These are phyloP conservation scores for Tylopilus subfusipes DNA, from an alignment of 768 basidiomycete species.

Conservation along the genomic window DNA sequence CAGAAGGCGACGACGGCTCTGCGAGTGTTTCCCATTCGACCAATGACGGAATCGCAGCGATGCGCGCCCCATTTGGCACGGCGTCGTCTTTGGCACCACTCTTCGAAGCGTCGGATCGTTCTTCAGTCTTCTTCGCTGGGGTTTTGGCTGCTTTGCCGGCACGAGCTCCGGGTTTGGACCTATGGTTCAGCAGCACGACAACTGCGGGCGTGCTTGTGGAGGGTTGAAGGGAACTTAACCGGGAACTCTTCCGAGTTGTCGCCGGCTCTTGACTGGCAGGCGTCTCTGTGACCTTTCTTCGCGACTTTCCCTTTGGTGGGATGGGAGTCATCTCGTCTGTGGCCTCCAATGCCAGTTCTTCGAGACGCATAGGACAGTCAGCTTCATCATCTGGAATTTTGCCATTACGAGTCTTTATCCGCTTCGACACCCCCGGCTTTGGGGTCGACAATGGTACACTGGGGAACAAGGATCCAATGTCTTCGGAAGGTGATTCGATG, in stretches of 20 bases:
- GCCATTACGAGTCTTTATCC: slow-evolving; percentile 43
- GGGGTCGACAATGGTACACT: slow-evolving; percentile 17
- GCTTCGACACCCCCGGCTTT: slow-evolving; percentile 35
- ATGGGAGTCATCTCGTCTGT: slow-evolving; percentile 22
- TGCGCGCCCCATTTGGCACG: neutral
- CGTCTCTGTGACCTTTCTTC: slow-evolving; percentile 13
- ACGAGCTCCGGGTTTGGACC: neutral
- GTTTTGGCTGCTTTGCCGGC: slow-evolving; percentile 8
- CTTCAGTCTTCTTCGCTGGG: slow-evolving; percentile 7
- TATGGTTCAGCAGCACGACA: neutral
- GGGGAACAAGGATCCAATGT: neutral
- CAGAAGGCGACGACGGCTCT: slow-evolving; percentile 25
- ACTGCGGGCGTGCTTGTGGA: slow-evolving; percentile 9
- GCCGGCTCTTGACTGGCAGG: slow-evolving; percentile 23
- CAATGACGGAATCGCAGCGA: slow-evolving; percentile 12
- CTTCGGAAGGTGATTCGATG: slow-evolving; percentile 26
- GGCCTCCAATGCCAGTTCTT: slow-evolving; percentile 18
- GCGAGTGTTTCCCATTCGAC: slow-evolving; percentile 31
- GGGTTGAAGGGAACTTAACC: slow-evolving; percentile 4
- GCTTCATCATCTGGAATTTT: slow-evolving; percentile 23
- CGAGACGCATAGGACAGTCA: slow-evolving; percentile 24
- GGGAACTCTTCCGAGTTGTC: slow-evolving; percentile 21
- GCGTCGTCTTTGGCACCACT: neutral
- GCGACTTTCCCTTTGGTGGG: slow-evolving; percentile 14
- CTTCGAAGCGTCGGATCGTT: neutral